Conservation (phyloP, 495 filamentous ascomycete genomes). For the Clavariopsis aquatica region DNA sequence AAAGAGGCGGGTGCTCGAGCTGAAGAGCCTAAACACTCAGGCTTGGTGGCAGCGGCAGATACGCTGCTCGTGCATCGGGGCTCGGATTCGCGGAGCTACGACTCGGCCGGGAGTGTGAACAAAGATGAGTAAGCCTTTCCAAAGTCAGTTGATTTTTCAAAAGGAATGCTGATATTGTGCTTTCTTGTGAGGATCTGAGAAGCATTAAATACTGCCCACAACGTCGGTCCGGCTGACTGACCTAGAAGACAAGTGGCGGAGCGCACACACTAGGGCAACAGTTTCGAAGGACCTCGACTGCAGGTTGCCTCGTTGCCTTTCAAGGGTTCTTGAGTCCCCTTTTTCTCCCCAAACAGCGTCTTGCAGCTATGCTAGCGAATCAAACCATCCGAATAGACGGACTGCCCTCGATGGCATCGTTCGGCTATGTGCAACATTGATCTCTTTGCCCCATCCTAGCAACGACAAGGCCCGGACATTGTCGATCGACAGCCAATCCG, state of each 20-base stretch:
- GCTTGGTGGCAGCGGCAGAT: not conserved
- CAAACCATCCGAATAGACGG: not conserved
- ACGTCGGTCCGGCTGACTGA: conserved; percentile 22
- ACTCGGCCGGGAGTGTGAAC: not conserved
- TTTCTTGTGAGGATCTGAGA: conserved; percentile 16
- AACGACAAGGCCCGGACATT: not conserved
- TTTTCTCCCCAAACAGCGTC: conserved; percentile 2
- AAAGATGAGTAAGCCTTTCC: conserved; percentile 32
- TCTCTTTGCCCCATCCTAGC: conserved; percentile 6
- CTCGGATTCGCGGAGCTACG: not conserved
- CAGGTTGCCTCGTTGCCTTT: conserved; percentile 30
- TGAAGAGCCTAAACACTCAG: conserved; percentile 17
- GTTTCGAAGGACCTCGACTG: conserved; percentile 3
- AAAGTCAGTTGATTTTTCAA: conserved; percentile 20
- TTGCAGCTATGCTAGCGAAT: conserved; percentile 8
- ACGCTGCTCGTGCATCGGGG: conserved; percentile 20
- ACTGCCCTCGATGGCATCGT: conserved; percentile 6
- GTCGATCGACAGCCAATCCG: conserved; percentile 22
- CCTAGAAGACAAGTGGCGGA: not conserved
- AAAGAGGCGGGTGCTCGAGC: conserved; percentile 26
- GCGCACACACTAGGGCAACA: not conserved
- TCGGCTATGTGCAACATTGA: conserved; percentile 7
- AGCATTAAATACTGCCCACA: conserved; percentile 31
- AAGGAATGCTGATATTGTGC: conserved; percentile 13
- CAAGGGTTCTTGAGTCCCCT: conserved; percentile 1